Base-by-base conservation (phyloP, 257 asterid genomes). In the Parsonsia alboflavescens region DNA sequence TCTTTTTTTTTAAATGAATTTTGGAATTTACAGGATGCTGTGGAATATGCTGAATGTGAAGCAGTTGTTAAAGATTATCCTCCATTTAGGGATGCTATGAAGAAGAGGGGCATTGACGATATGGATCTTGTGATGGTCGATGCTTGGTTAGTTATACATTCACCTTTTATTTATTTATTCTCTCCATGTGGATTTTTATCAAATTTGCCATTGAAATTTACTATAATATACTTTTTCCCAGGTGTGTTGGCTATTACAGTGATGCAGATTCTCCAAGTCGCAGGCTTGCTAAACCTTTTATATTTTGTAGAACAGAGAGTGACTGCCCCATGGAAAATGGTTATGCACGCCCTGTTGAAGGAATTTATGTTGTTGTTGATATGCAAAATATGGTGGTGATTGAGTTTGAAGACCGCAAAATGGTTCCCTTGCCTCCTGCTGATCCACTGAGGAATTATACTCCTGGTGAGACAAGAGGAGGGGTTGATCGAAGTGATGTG, bases 71-170 rank as follows among this genome's bases (percentile, higher is more conserved):
- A 92, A 87, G 94, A 89, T 46, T 89, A 85, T 80, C 97, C 95
- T 78, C 98, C 97, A 44, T 92, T 95, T 82, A 82, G 80, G 58
- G 98, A 95, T 73, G 99, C 98, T 82, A 92, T 95, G 99, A 95
- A 87, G 90, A 95, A 86, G 87, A 89, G 99, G 93, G 99, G 99
- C 30, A 90, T 95, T 75, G 97, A 95, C 82, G 98, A 95, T 77
- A 89, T 95, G 98, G 97, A 95, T 78, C 90, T 95, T 76, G 99
- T 94, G 84, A 94, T 94, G 99, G 99, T 94, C 81, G 99, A 94
- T 87, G 89, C 96, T 10, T 94, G 99, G 99, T 94, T 75, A 79
- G 96, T 84, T 69, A 42, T 71, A 16, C 21, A 26, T 62, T 12
- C 49, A 36, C 13, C 24, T 5, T 52, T 42, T 28, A 15, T 6